Evolutionary conservation across 1,284 basidiomycete genomes (phyloP), one percentile per base, ranked within the genome.

Genomic region (Wallemia hederae): DNA sequence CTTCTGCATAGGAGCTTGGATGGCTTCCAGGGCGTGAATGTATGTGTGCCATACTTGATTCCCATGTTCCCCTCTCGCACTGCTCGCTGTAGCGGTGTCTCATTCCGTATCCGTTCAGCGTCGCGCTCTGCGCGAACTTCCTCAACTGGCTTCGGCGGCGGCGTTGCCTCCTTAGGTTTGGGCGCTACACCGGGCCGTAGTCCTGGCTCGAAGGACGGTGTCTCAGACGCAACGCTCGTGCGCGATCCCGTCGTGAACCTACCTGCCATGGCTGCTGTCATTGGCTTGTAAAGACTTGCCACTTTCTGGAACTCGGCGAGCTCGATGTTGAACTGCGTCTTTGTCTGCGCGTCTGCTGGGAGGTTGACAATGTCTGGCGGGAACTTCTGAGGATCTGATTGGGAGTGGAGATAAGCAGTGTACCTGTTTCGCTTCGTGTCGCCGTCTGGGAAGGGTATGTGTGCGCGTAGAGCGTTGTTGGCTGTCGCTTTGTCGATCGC

Each of bases 241-340:
- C 80, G 74, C 2, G 77, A 75, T 0, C 83, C 84, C 61, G 79
- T 82, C 1, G 85, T 88, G 70, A 98, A 98, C 3, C 92, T 78
- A 22, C 80, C 83, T 0, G 89, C 87, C 85, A 98, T 96, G 24
- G 87, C 85, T 19, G 81, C 85, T 0, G 82, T 82, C 68, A 92
- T 81, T 0, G 92, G 92, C 65, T 88, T 87, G 73, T 96, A 97
- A 27, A 97, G 80, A 26, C 78, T 74, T 0, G 92, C 94, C 0
- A 85, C 79, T 67, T 88, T 84, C 0, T 82, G 79, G 65, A 90
- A 98, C 64, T 91, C 86, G 55, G 75, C 74, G 28, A 96, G 73
- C 70, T 98, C 92, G 60, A 60, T 15, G 27, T 70, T 0, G 25
- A 56, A 57, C 17, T 60, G 55, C 31, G 60, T 33, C 25, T 60